phyloP scores from a whole-genome alignment of 2,329 filamentous ascomycete genomes.

The Aspergillus chevalieri region DNA sequence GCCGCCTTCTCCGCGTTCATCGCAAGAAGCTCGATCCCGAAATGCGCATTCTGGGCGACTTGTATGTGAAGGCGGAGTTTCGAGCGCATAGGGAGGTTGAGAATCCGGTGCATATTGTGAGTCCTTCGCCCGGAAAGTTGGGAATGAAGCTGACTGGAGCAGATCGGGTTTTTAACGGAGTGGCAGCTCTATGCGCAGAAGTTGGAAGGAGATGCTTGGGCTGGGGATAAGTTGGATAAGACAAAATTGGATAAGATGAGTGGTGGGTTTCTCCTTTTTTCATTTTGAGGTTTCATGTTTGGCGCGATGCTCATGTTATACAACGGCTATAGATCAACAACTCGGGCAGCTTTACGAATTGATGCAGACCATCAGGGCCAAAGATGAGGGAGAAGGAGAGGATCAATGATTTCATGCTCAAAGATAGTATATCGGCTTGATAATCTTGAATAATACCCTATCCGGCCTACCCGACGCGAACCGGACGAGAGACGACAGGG shows the following conservation, averaged over 20 bases:
- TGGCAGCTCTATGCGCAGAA: slow-evolving; percentile 95
- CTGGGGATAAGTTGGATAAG: slow-evolving; percentile 74
- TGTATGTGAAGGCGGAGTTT: slow-evolving; percentile 92
- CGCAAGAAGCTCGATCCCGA: slow-evolving; percentile 68
- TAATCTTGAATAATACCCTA: too few species aligned
- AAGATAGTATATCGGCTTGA: too few species aligned
- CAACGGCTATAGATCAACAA: slow-evolving; percentile 65
- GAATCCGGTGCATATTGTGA: slow-evolving; percentile 84
- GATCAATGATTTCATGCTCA: slow-evolving; percentile 6
- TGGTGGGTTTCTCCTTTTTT: slow-evolving; percentile 50
- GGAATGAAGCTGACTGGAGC: slow-evolving; percentile 4
- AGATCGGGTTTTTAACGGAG: slow-evolving; percentile 94
- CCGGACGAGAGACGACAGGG: too few species aligned
- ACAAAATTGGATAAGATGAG: slow-evolving; percentile 89
- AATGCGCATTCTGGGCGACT: slow-evolving; percentile 75
- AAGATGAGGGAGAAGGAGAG: slow-evolving; percentile 30
- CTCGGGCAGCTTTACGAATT: slow-evolving; percentile 89
- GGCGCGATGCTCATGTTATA: slow-evolving; percentile 1
- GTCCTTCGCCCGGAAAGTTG: slow-evolving; percentile 19
- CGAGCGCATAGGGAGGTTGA: slow-evolving; percentile 75
- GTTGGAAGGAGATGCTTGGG: slow-evolving; percentile 81
- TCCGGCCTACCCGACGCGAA: too few species aligned
- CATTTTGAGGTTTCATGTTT: neutral
- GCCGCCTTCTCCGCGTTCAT: slow-evolving; percentile 79
- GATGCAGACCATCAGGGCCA: slow-evolving; percentile 69